These are phyloP conservation scores for Pseudogymnoascus sp. DNA, from an alignment of 2,329 filamentous ascomycete species.

Conservation along the genomic window DNA sequence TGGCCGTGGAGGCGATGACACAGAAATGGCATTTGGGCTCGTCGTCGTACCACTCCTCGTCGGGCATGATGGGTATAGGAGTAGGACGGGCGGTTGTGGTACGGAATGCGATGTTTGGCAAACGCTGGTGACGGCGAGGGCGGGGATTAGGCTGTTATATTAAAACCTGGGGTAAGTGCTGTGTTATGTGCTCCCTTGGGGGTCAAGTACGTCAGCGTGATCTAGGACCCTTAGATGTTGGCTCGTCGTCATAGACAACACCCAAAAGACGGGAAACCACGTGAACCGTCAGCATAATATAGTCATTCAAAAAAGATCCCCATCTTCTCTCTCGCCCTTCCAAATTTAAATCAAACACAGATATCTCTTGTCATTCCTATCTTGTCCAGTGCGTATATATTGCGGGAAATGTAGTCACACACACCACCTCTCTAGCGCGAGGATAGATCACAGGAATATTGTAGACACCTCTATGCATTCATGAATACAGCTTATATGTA, in stretches of 20 bases:
- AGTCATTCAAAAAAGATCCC: background rate
- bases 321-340: background rate
- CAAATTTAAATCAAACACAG: too few species aligned
- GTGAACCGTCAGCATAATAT: background rate
- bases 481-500: conserved; percentile 11
- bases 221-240: background rate
- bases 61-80: background rate
- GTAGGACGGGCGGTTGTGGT: too few species aligned
- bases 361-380: background rate
- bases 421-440: background rate
- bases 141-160: background rate
- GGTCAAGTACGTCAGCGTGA: background rate
- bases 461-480: conserved; percentile 10
- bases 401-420: conserved; percentile 6
- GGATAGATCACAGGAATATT: background rate
- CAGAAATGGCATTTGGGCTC: conserved; percentile 48
- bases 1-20: conserved; percentile 42
- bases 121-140: background rate
- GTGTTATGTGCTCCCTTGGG: background rate
- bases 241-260: background rate
- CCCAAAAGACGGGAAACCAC: background rate
- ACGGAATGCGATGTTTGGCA: background rate
- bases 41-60: conserved; percentile 18
- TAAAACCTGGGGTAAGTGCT: background rate
- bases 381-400: background rate